Evolutionary conservation across 2,329 filamentous ascomycete genomes (phyloP).

Genomic region (Gremmenia infestans): DNA sequence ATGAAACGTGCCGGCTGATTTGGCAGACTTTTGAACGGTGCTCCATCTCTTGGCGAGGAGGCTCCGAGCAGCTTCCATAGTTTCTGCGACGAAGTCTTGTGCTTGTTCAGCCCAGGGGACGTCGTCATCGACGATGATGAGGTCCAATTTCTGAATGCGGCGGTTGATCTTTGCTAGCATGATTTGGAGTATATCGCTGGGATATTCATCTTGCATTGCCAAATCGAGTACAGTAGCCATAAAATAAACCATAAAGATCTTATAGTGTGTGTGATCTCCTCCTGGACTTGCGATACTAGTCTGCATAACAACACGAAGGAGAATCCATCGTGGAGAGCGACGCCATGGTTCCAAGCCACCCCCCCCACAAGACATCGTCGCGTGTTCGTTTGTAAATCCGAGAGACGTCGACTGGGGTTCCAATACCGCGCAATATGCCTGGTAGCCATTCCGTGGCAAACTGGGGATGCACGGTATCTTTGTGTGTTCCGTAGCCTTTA

Average conservation of each 20-base stretch:
- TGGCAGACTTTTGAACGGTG: conserved; percentile 2
- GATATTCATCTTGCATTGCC: conserved; percentile 11
- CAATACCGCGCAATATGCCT: conserved; percentile 37
- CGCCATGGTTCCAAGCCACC: conserved; percentile 38
- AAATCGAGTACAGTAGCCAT: conserved; percentile 22
- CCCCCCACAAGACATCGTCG: conserved; percentile 46
- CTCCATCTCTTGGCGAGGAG: conserved; percentile 21
- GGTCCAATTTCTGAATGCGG: conserved; percentile 38
- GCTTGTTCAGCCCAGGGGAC: conserved; percentile 5
- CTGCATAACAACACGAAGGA: conserved; percentile 47
- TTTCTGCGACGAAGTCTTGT: conserved; percentile 3
- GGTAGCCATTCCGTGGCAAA: conserved; percentile 48
- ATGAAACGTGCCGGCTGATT: background rate
- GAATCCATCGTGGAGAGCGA: conserved; percentile 48
- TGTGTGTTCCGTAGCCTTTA: conserved; percentile 18
- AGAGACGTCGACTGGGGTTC: conserved; percentile 19
- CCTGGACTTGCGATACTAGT: background rate
- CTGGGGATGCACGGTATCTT: conserved; percentile 42
- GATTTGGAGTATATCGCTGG: conserved; percentile 31
- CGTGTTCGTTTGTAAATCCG: conserved; percentile 45
- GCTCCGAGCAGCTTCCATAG: conserved; percentile 14
- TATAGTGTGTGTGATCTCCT: conserved; percentile 35
- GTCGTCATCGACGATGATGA: background rate
- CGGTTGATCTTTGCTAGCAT: conserved; percentile 43
- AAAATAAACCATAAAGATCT: conserved; percentile 44